Conservation (phyloP, 495 filamentous ascomycete species). For the Coniosporium apollinis region DNA sequence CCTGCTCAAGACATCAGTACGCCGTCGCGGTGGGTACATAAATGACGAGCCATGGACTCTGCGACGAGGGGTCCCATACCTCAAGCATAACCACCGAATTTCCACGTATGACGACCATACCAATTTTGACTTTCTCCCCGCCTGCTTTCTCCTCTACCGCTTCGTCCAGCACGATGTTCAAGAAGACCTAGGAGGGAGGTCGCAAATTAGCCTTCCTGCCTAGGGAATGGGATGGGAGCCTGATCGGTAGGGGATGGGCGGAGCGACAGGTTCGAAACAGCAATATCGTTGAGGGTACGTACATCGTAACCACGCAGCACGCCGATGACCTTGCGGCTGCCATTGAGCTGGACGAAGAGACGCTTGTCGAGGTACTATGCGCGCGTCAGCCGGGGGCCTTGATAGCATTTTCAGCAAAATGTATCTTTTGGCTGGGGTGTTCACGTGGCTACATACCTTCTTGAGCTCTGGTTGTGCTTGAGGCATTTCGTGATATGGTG, state of each 20-base stretch:
- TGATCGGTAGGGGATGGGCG: no score
- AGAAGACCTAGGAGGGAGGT: conserved; percentile 70
- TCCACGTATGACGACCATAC: conserved; percentile 88
- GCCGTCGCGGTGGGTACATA: no score
- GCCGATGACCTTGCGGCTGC: conserved; percentile 91
- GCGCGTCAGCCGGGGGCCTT: no score
- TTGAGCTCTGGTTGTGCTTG: conserved; percentile 98
- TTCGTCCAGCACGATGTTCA: conserved; percentile 96
- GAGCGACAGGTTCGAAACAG: no score
- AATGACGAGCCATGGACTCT: no score
- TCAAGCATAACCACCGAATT: conserved; percentile 96
- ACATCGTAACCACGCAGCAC: conserved; percentile 94
- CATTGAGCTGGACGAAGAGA: conserved; percentile 93
- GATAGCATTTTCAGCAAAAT: conserved; percentile 8
- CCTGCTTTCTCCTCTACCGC: conserved; percentile 91
- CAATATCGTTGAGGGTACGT: conserved; percentile 18
- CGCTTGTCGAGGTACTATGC: conserved; percentile 95
- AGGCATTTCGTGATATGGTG: no score
- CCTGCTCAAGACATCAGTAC: no score
- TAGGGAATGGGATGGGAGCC: no score
- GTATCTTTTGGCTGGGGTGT: no score
- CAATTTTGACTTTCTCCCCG: conserved; percentile 77
- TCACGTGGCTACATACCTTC: conserved; percentile 70
- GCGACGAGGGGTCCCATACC: no score
- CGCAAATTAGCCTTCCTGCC: no score